Evolutionary conservation across 1,139 yeast species (phyloP), one percentile per base, ranked within the genome.

Genomic region (Debaryomyces psychrophilus): DNA sequence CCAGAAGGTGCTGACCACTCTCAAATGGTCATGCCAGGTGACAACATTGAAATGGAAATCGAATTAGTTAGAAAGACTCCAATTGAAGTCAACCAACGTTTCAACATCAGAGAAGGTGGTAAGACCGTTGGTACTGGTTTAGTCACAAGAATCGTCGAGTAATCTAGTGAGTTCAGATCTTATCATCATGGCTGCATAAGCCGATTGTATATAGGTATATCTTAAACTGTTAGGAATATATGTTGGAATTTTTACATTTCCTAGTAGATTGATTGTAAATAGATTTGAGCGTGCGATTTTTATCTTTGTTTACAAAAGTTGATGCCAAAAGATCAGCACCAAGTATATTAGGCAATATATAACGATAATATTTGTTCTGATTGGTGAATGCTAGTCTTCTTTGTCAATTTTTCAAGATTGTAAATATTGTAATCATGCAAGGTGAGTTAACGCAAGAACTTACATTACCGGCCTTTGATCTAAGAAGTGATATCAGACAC

Each of bases 51-150:
- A 79, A 90, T 95, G 97, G 85, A 84, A 63, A 90, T 95, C 67
- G 89, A 87, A 67, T 81, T 93, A 68, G 85, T 87, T 57, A 90
- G 83, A 77, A 93, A 96, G 68, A 89, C 95, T 60, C 97, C 98
- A 56, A 68, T 95, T 58, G 99, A 93, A 79, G 85, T 87, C 62
- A 95, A 95, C 72, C 97, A 90, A 79, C 89, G 98, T 76, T 93
- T 93, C 87, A 93, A 93, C 84, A 82, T 93, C 70, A 95, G 99
- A 85, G 99, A 93, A 80, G 98, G 99, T 77, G 98, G 98, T 69
- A 89, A 86, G 78, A 93, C 99, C 56, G 98, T 93, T 59, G 99
- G 97, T 73, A 93, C 99, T 60, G 99, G 99, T 79, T 79, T 93
- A 77, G 83, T 93, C 61, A 93, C 99, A 64, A 87, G 96, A 77